Evolutionary conservation across 2,329 filamentous ascomycete species (phyloP), one percentile per base, ranked within the genome.

Genomic region (Aspergillus fischeri): DNA sequence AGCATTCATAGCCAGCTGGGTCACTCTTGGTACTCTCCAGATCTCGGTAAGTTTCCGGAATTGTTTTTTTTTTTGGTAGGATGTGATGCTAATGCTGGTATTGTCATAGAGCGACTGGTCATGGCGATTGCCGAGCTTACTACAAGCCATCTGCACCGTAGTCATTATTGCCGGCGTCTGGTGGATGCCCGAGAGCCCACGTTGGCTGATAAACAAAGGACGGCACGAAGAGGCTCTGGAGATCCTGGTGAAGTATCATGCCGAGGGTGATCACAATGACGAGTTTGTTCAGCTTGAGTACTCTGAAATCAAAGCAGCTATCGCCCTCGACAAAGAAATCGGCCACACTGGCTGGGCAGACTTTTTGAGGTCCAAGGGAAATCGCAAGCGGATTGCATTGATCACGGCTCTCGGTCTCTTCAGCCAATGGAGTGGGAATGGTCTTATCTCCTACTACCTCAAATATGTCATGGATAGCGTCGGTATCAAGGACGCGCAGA

Each of bases 361-460:
- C 41, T 60, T 62, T 38, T 28, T 82, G 28, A 68, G 77, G 66
- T 74, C 73, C 8, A 74, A 75, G 28, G 81, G 80, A 2, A 44
- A 44, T 8, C 41, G 41, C n/a, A 44, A 44, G 41, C n/a, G 41
- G 21, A 44, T 44, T 9, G 41, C n/a, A 9, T 11, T 44, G 41
- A 44, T 44, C 11, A 44, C 41, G 8, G 41, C 41, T 11, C n/a
- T 81, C 8, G 82, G 81, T 59, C 73, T 83, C 62, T 83, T 83
- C 73, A 78, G 77, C 9, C 82, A 85, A 61, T 83, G 80, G 80
- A 80, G 75, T 61, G 82, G 82, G 41, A 83, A 83, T 55, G 68
- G 70, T 5, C 57, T 75, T 0, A 65, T 76, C n/a, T 66, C 63
- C 0, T 76, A 75, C 63, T 76, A 75, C 52, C 65, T 76, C 49